Percentiles rank a stretch among this genome's conserved stretches.
These are phyloP conservation scores for Stephania yunnanensis DNA, from an alignment of 164 flowering plant genomes.

Conservation along the genomic window DNA sequence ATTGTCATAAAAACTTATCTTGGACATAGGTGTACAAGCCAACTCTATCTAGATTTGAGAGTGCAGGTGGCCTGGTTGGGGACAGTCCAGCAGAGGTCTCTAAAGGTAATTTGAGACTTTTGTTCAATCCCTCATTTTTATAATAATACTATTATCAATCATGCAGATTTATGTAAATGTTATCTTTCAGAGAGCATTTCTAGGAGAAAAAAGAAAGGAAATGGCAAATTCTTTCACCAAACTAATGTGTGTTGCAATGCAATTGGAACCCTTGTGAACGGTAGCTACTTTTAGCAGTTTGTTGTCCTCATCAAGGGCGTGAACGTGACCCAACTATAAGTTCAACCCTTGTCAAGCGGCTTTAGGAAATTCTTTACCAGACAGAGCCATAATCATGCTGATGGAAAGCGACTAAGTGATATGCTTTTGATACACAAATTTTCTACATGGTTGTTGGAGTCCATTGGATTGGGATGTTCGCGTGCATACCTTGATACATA, in stretches of 20 bases:
- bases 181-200: too few relatives aligned
- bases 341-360: neutral
- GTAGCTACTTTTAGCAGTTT: neutral
- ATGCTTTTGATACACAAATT: neutral
- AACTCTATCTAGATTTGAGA: constrained; percentile 56
- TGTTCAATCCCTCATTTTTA: neutral
- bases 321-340: neutral
- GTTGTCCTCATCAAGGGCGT: neutral
- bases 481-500: too few relatives aligned
- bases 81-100: constrained; percentile 77
- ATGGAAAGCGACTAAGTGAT: neutral
- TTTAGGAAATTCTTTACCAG: neutral
- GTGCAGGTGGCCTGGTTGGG: constrained; percentile 75
- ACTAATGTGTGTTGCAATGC: neutral
- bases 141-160: neutral
- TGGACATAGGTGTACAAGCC: constrained; percentile 78
- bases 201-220: too few relatives aligned
- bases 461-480: neutral
- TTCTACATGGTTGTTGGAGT: neutral
- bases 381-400: neutral
- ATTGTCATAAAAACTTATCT: neutral
- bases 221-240: too few relatives aligned
- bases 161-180: neutral
- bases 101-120: constrained; percentile 45
- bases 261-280: neutral